phyloP scores from a whole-genome alignment of 192 early-diverging fungal species.

The Piromyces sp. region DNA sequence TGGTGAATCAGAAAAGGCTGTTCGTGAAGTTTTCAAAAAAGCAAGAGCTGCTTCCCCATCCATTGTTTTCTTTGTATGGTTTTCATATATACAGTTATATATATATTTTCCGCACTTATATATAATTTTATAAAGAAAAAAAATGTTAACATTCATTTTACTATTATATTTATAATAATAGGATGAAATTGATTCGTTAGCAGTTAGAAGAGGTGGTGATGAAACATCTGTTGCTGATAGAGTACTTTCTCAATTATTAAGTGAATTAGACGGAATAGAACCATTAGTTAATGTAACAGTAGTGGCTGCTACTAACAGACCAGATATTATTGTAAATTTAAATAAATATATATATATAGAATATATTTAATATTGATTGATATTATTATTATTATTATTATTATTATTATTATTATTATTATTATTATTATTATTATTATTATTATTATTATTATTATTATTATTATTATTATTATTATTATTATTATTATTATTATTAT shows the following conservation, averaged over 20 bases:
- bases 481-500: too few species aligned
- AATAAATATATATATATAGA: too few species aligned
- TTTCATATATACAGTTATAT: too few species aligned
- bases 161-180: slow-evolving; percentile 4
- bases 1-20: slow-evolving; percentile 93
- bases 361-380: too few species aligned
- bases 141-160: too few species aligned
- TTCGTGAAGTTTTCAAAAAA: slow-evolving; percentile 83
- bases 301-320: slow-evolving; percentile 93
- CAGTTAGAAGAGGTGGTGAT: slow-evolving; percentile 54
- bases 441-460: too few species aligned
- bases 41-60: slow-evolving; percentile 85
- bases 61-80: slow-evolving; percentile 94
- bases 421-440: too few species aligned
- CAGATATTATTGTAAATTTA: slow-evolving; percentile 65
- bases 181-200: slow-evolving; percentile 95
- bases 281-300: slow-evolving; percentile 88
- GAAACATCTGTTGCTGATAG: slow-evolving; percentile 76
- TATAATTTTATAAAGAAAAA: not conserved
- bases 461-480: too few species aligned
- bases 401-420: too few species aligned
- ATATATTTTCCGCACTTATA: not conserved
- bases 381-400: too few species aligned
- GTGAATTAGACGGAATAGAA: slow-evolving; percentile 91
- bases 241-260: slow-evolving; percentile 83